Percentiles rank a stretch among this genome's conserved stretches.
Evolutionary conservation across 2,329 filamentous ascomycete species (phyloP).

Genomic region (Ascochyta clinopodiicola): DNA sequence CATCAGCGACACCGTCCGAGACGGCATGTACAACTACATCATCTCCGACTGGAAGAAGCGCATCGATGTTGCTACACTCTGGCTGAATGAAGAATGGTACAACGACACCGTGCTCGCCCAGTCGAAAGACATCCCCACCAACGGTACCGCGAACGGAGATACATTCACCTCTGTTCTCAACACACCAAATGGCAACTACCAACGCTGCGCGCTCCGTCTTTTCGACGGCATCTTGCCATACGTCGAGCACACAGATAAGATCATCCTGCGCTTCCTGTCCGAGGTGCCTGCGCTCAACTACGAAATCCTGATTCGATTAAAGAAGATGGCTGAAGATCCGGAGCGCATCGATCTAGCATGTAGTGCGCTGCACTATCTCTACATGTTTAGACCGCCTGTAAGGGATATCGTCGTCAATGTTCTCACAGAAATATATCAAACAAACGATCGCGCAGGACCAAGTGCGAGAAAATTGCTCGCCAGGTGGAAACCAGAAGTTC

Average conservation of each 20-base stretch:
- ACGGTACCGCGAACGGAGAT: slow-evolving; percentile 55
- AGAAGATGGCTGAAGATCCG: slow-evolving; percentile 67
- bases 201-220: slow-evolving; percentile 79
- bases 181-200: slow-evolving; percentile 66
- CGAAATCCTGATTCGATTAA: slow-evolving; percentile 74
- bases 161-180: slow-evolving; percentile 33
- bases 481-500: slow-evolving; percentile 61
- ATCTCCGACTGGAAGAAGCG: slow-evolving; percentile 90
- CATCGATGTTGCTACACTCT: slow-evolving; percentile 88
- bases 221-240: slow-evolving; percentile 90
- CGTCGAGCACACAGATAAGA: slow-evolving; percentile 87
- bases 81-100: slow-evolving; percentile 98
- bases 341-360: slow-evolving; percentile 67
- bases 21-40: slow-evolving; percentile 82
- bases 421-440: slow-evolving; percentile 63
- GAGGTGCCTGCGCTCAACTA: slow-evolving; percentile 83
- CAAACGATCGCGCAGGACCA: slow-evolving; percentile 55
- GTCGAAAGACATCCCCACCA: slow-evolving; percentile 23
- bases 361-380: slow-evolving; percentile 61
- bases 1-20: slow-evolving; percentile 75
- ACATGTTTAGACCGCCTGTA: slow-evolving; percentile 62
- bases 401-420: slow-evolving; percentile 64
- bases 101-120: slow-evolving; percentile 73
- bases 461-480: slow-evolving; percentile 60
- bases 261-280: slow-evolving; percentile 87